These are phyloP conservation scores for Venturia asperata DNA, from an alignment of 2,329 filamentous ascomycete genomes.

Conservation along the genomic window DNA sequence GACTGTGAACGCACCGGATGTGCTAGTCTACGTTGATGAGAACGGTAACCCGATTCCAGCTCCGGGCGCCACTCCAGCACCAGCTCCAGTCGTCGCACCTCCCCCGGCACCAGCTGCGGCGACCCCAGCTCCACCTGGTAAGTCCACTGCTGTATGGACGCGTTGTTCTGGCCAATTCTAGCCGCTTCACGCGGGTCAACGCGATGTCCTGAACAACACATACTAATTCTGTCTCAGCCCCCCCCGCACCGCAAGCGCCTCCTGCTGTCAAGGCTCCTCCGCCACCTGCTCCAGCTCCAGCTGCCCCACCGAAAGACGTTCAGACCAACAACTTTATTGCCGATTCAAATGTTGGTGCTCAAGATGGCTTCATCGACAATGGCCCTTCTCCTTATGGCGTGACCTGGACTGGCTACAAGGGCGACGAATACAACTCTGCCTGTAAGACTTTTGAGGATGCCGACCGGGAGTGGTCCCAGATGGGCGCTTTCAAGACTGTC, in stretches of 20 bases:
- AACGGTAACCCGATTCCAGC: conserved; percentile 45
- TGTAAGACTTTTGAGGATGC: conserved; percentile 64
- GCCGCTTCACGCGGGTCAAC: not conserved
- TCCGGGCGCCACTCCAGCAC: conserved; percentile 11
- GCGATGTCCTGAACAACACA: not conserved
- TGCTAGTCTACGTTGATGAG: conserved; percentile 55
- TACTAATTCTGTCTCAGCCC: conserved; percentile 5
- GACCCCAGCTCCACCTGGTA: conserved; percentile 18
- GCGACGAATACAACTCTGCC: conserved; percentile 35
- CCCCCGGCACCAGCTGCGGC: conserved; percentile 21
- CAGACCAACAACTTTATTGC: not conserved
- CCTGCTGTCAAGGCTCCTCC: conserved; percentile 21
- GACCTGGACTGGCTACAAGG: conserved; percentile 52
- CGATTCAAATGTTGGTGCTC: conserved; percentile 12
- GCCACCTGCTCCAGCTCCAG: conserved; percentile 18
- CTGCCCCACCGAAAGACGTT: not conserved
- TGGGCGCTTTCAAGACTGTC: conserved; percentile 55
- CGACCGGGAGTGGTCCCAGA: conserved; percentile 53
- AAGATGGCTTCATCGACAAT: conserved; percentile 1
- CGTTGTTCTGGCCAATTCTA: not conserved
- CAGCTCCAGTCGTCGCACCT: conserved; percentile 18
- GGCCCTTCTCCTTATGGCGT: conserved; percentile 38
- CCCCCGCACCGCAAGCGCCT: conserved; percentile 13
- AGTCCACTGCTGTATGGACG: not conserved
- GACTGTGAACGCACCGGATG: conserved; percentile 42